These are phyloP conservation scores for Huiozyma sinensis DNA, from an alignment of 805 yeast species.

Conservation along the genomic window DNA sequence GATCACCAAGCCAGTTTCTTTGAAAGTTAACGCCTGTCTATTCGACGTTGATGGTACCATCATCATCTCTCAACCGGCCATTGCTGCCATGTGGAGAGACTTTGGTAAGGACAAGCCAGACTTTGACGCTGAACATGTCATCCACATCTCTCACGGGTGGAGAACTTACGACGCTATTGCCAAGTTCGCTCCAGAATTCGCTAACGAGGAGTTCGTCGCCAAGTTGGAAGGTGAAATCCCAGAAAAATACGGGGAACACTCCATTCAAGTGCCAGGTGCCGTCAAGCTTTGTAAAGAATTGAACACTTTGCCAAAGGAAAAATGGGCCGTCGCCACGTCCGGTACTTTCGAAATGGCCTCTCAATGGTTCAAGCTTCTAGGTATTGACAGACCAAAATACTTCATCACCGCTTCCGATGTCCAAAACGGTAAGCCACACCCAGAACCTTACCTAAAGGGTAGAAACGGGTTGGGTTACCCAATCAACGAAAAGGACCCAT, in stretches of 20 bases:
- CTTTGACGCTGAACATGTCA: slow-evolving; percentile 59
- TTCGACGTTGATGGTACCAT: slow-evolving; percentile 86
- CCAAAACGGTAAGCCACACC: slow-evolving; percentile 73
- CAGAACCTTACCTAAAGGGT: slow-evolving; percentile 67
- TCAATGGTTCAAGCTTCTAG: slow-evolving; percentile 65
- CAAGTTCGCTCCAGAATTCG: slow-evolving; percentile 66
- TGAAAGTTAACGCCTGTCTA: slow-evolving; percentile 39
- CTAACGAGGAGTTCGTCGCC: slow-evolving; percentile 52
- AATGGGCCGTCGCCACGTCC: slow-evolving; percentile 84
- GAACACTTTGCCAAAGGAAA: slow-evolving; percentile 40
- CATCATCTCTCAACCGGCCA: slow-evolving; percentile 73
- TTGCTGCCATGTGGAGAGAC: slow-evolving; percentile 73
- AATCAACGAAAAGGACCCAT: slow-evolving; percentile 28
- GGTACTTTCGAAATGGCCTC: slow-evolving; percentile 71
- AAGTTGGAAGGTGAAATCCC: slow-evolving; percentile 62
- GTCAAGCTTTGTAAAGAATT: slow-evolving; percentile 47
- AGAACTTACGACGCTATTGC: slow-evolving; percentile 72
- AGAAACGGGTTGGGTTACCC: slow-evolving; percentile 31
- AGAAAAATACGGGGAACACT: slow-evolving; percentile 59
- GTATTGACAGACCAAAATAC: slow-evolving; percentile 51
- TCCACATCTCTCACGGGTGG: slow-evolving; percentile 71
- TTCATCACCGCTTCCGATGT: slow-evolving; percentile 81
- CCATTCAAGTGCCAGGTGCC: slow-evolving; percentile 70
- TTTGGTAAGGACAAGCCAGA: slow-evolving; percentile 57
- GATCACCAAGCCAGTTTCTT: slow-evolving; percentile 23